Base-by-base conservation (phyloP, 495 filamentous ascomycete species). In the Hyaloscypha variabilis region DNA sequence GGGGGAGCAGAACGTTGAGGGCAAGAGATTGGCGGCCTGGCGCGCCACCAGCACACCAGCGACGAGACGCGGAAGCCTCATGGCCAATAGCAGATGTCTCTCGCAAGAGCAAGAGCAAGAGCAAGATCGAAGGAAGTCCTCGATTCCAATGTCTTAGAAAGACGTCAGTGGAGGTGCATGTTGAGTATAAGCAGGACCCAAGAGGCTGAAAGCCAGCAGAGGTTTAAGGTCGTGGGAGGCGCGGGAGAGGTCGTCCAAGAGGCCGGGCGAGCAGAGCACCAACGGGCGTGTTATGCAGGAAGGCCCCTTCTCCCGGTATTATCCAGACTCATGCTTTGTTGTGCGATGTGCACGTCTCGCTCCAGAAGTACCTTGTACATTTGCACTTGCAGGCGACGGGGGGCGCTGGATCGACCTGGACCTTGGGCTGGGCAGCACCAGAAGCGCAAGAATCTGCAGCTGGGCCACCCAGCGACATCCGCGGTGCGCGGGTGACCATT, bases 141-240 rank as follows among this genome's bases (percentile, higher is more conserved):
- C 52, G 57, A 31, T 67, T 26, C 65, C 52, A 39, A 31, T 67
- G 60, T 67, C 65, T 67, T 63, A 67, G 51, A 28, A 30, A 54
- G 58, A 65, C 39, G 42, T 52, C 54, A 65, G 50, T 30, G 64
- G 29, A 46, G 31, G 63, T 39, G 53, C 63, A 65, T 59, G 55
- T 60, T 60, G 25, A 36, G 55, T 58, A 60, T 6, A 24, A 23
- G 28, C 49, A 13, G 8, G 31, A n/a, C n/a, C n/a, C n/a, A 52
- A 34, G 39, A 59, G 55, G 63, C 55, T 65, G 53, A 65, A 60
- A 29, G 2, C 10, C 54, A 13, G 28, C 8, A 29, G 29, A 19
- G n/a, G 28, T 31, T 58, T 36, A 24, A 58, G 25, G n/a, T 58
- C 19, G 23, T 24, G 54, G 6, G 29, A 34, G 54, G 26, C 29